Percentiles rank a stretch among this genome's conserved stretches.
Evolutionary conservation across 148 eudicot species (phyloP).

Genomic region (Rhododendron simsii): DNA sequence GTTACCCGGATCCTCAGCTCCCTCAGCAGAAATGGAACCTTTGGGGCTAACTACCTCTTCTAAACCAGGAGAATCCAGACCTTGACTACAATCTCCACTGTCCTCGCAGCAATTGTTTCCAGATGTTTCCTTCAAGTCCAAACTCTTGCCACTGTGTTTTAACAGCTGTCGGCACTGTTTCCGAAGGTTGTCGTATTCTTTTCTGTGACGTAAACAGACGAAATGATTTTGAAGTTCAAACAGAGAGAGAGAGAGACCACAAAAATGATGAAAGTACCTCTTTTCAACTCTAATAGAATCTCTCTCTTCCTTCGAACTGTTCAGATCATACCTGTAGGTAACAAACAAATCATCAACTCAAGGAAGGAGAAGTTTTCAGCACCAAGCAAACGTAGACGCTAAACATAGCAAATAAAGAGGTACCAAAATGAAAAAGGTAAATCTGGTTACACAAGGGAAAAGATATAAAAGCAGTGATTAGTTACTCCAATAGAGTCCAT

Average conservation of each 20-base stretch:
- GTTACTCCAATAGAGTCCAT: not conserved
- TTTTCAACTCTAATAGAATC: conserved; percentile 25
- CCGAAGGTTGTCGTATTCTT: conserved; percentile 37
- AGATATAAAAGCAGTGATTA: not conserved
- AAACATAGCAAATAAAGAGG: not conserved
- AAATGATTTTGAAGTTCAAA: not conserved
- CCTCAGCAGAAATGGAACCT: conserved; percentile 26
- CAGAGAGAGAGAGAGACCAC: not conserved
- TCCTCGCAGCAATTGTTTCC: conserved; percentile 15
- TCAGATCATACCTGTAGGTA: conserved; percentile 44
- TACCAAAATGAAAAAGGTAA: not conserved
- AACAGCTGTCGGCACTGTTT: conserved; percentile 31
- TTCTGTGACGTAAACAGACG: conserved; percentile 20
- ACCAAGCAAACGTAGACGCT: not conserved
- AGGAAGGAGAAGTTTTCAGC: not conserved
- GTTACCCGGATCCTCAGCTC: conserved; percentile 16
- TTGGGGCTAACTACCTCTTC: conserved; percentile 28
- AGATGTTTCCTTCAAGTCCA: conserved; percentile 20
- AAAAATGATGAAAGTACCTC: conserved; percentile 25
- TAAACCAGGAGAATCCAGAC: conserved; percentile 25
- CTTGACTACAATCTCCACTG: conserved; percentile 29
- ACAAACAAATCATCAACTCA: not conserved
- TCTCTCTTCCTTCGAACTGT: conserved; percentile 48
- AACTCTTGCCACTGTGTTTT: conserved; percentile 6
- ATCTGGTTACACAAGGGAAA: not conserved